Evolutionary conservation across 2,329 filamentous ascomycete species (phyloP), one percentile per base, ranked within the genome.

Genomic region (Leptographium procerum): DNA sequence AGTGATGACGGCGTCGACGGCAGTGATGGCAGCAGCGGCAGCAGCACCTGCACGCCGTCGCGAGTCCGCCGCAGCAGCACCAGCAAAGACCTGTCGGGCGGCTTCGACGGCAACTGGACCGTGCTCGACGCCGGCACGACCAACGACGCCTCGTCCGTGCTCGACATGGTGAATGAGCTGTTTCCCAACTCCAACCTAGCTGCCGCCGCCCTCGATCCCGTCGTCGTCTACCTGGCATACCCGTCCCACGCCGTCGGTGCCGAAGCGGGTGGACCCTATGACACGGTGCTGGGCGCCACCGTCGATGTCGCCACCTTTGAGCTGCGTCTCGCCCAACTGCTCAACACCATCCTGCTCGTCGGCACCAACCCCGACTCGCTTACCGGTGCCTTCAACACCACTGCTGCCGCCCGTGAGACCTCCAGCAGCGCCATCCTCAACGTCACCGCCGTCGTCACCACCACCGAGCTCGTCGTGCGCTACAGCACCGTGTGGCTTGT

Each of bases 271-370:
- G 14, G 24, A 8, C 24, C 22, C 26, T 16, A 16, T 3, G 29
- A 55, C 47, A 52, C 22, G 14, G 47, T 24, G 1, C 45, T 48
- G 4, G 33, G 26, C 19, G 50, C n/a, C 56, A 26, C 50, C 8
- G 33, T 55, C 11, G 33, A 26, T 11, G 7, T 4, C 10, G 28
- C 34, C 13, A 26, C 34, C 22, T 57, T 61, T 31, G 50, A 56
- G 48, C 16, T 36, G 8, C 58, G 60, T 22, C 43, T 61, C 1
- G 56, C 56, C 34, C 60, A 58, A 53, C 33, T 61, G 14, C 53
- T 61, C 53, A 61, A 61, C 56, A 36, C 58, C 8, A n/a, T 58
- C 22, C 36, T 58, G 22, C 31, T 28, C 13, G 5, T 60, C 14
- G 59, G 59, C 55, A 57, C 54, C 31, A 11, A 29, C 16, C 24